These are phyloP conservation scores for Sclerotinia nivalis DNA, from an alignment of 2,329 filamentous ascomycete species.

Conservation along the genomic window DNA sequence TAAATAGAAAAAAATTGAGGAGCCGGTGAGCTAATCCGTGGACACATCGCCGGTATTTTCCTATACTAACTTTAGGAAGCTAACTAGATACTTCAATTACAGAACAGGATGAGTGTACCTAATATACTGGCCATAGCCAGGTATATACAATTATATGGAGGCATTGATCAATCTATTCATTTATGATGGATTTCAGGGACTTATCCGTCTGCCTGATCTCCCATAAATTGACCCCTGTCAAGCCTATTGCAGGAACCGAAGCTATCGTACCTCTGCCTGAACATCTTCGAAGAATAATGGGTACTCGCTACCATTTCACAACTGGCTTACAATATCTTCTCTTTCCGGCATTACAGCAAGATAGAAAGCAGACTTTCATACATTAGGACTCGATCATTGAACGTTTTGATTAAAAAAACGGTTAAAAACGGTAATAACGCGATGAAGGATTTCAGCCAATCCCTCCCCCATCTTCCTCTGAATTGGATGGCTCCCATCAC, in stretches of 20 bases:
- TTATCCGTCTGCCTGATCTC: slow-evolving; percentile 9
- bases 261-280: background rate
- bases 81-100: background rate
- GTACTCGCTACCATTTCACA: slow-evolving; percentile 6
- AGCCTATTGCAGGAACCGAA: slow-evolving; percentile 9
- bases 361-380: background rate
- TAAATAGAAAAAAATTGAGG: background rate
- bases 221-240: background rate
- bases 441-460: slow-evolving; percentile 18
- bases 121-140: background rate
- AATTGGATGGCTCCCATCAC: slow-evolving; percentile 14
- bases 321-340: background rate
- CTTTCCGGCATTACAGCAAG: background rate
- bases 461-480: slow-evolving; percentile 1
- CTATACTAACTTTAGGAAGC: background rate
- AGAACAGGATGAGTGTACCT: background rate
- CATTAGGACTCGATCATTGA: background rate
- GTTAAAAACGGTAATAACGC: slow-evolving; percentile 8
- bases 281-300: background rate
- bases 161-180: background rate
- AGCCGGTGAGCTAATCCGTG: background rate
- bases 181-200: background rate
- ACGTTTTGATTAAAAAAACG: background rate
- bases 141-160: background rate
- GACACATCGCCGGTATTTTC: background rate